phyloP scores from a whole-genome alignment of 116 monocot genomes.

The Phalaenopsis hybrid region DNA sequence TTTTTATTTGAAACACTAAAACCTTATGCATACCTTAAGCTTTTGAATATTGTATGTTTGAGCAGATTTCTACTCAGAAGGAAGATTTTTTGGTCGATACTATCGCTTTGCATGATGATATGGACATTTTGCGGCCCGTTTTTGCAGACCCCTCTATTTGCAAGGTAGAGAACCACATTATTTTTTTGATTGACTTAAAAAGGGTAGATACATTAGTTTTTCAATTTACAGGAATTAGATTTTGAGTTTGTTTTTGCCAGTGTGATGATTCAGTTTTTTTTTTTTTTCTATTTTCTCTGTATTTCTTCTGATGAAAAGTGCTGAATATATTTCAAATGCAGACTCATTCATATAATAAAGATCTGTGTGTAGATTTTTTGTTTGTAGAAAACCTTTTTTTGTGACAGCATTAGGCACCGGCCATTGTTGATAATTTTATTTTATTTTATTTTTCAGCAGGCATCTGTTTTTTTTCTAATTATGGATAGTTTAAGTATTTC shows the following conservation, averaged over 20 bases:
- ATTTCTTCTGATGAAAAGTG: background rate
- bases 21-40: background rate
- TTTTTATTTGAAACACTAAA: background rate
- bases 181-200: background rate
- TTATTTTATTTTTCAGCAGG: background rate
- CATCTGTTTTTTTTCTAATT: background rate
- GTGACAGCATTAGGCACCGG: background rate
- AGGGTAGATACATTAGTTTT: background rate
- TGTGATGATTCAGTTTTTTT: background rate
- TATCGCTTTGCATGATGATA: conserved; percentile 80
- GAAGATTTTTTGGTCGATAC: conserved; percentile 87
- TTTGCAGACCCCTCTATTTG: conserved; percentile 80
- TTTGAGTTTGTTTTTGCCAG: background rate
- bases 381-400: background rate
- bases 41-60: background rate
- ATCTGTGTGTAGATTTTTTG: background rate
- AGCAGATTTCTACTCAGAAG: conserved; percentile 75
- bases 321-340: background rate
- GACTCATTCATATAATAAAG: background rate
- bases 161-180: conserved; percentile 41
- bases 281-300: background rate
- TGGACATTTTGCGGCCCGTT: conserved; percentile 59
- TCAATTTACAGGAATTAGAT: background rate
- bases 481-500: background rate
- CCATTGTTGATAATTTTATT: background rate